Conservation (phyloP, 2,329 filamentous ascomycete species). For the Pseudodiploospora longispora region DNA sequence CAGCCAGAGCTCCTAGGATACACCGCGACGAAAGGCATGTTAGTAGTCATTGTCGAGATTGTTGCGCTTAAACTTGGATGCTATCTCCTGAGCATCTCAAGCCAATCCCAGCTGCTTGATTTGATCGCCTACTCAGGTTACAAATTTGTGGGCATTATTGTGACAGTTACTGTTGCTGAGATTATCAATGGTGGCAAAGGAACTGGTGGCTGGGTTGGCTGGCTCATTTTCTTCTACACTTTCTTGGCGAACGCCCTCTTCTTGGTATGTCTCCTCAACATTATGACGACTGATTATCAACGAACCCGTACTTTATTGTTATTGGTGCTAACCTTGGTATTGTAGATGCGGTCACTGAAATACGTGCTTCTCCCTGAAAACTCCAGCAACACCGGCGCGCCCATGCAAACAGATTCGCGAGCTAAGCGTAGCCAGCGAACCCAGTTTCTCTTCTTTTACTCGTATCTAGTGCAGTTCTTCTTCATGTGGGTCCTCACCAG, state of each 20-base stretch:
- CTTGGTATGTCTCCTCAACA: slow-evolving; percentile 51
- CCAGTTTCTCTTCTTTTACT: slow-evolving; percentile 89
- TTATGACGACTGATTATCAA: no score
- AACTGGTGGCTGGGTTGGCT: slow-evolving; percentile 81
- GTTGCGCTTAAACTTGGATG: slow-evolving; percentile 84
- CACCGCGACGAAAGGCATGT: slow-evolving; percentile 76
- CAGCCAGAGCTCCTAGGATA: slow-evolving; percentile 88
- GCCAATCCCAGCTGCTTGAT: slow-evolving; percentile 87
- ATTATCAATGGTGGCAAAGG: slow-evolving; percentile 70
- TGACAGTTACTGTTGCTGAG: slow-evolving; percentile 74
- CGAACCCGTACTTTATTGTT: background rate
- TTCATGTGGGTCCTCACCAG: slow-evolving; percentile 77
- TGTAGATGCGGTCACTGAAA: slow-evolving; percentile 81
- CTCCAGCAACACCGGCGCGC: slow-evolving; percentile 53
- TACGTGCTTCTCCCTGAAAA: slow-evolving; percentile 91
- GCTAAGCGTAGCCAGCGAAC: slow-evolving; percentile 81
- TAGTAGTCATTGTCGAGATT: slow-evolving; percentile 81
- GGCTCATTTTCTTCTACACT: slow-evolving; percentile 83
- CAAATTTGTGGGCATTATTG: slow-evolving; percentile 96
- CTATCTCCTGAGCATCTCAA: slow-evolving; percentile 89
- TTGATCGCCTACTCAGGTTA: slow-evolving; percentile 95
- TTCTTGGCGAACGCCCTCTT: slow-evolving; percentile 95
- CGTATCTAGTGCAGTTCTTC: slow-evolving; percentile 84
- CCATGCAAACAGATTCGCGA: slow-evolving; percentile 65
- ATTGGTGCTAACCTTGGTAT: slow-evolving; percentile 10